Base-by-base conservation (phyloP, 2,329 filamentous ascomycete genomes). In the Pestalotiopsis sp. region DNA sequence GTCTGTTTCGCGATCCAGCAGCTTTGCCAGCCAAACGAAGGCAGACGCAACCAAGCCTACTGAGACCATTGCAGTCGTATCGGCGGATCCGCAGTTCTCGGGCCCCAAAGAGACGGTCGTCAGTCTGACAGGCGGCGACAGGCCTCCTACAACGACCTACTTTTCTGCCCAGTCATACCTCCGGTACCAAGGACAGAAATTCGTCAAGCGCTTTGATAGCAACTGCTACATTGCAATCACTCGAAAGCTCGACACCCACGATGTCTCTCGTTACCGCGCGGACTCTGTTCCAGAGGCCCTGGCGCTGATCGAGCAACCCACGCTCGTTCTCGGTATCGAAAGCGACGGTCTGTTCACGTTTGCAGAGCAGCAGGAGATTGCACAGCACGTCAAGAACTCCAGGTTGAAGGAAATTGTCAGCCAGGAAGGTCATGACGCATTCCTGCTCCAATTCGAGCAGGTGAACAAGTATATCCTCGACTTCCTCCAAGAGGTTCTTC, bases 211-310 rank as follows among this genome's bases (percentile, higher is more conserved):
- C 11, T 99, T 98, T 80, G 96, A 99, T 80, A 93, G 94, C 76
- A 99, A 99, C 80, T 99, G 96, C 83, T 99, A 99, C 83, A 98
- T 99, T 74, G 95, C 96, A 73, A 98, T 99, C 81, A 98, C 96
- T 4, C 92, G 96, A 76, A 99, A 99, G 81, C 89, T 99, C 17
- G 96, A 99, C 79, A 98, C 96, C 0, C 96, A 99, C 80, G 96
- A 99, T 78, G 90, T 99, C 31, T 97, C 94, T 14, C 89, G 95
- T 57, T 89, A 91, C 77, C 91, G 95, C 4, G 83, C 89, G n/a
- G 74, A 82, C 56, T 84, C 87, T 31, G 90, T 97, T 39, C 86
- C 88, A 31, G 90, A 93, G 69, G 95, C 95, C 0, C 85, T 99
- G 4, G 89, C 88, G 0, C 82, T 93, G 78, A 96, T 99, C 68